Base-by-base conservation (phyloP, 306 rosid genomes). In the Ormosia semicastrata region DNA sequence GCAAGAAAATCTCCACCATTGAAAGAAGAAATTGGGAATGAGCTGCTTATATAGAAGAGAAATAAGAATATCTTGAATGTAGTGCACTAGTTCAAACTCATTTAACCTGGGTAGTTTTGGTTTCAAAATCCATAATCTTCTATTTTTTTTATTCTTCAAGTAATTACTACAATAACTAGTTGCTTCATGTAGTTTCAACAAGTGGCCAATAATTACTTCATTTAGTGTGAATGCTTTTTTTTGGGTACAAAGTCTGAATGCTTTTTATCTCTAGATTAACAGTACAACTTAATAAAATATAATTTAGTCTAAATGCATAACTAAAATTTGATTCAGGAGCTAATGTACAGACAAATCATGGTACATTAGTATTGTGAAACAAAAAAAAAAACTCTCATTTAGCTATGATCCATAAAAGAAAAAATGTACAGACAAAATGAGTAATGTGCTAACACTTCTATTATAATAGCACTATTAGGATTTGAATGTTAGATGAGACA, bases 171-270 rank as follows among this genome's bases (percentile, higher is more conserved):
- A 37, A 37, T 17, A 73, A 13, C 37, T 44, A 41, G 41, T 8
- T 47, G 77, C 17, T 36, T 11, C n/a, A 84, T 73, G 65, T 79
- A 4, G 90, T 86, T 87, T 87, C 82, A 89, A 36, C 18, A 37
- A 13, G 36, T 71, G 40, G 11, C 4, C 15, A 52, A 34, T 52
- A 50, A 43, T 52, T 58, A 52, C 62, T 10, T 49, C 46, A 15
- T 63, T 15, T 63, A n/a, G n/a, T n/a, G n/a, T n/a, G n/a, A n/a
- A n/a, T n/a, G n/a, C n/a, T n/a, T n/a, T n/a, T n/a, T n/a, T n/a
- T n/a, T n/a, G n/a, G n/a, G n/a, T n/a, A n/a, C n/a, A n/a, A n/a
- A n/a, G n/a, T n/a, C n/a, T 24, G 7, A 15, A 57, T 54, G 70
- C 15, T 8, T 46, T 15, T 33, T 71, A 0, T 4, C 39, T 2